Evolutionary conservation across 495 filamentous ascomycete genomes (phyloP).

Genomic region (Penicillium arizonense): DNA sequence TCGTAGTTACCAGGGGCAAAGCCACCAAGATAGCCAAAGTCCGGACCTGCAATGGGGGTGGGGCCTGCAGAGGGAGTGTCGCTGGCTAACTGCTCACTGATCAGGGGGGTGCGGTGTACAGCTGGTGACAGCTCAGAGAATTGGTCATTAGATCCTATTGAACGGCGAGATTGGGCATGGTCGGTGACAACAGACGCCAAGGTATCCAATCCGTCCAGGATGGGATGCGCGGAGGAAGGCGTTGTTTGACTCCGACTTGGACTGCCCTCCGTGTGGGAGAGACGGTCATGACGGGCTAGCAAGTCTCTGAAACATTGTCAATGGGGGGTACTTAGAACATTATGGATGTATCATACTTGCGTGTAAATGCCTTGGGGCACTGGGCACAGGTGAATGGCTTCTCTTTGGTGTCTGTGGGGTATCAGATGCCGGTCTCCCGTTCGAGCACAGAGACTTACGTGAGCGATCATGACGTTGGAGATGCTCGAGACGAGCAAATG

Average conservation of each 20-base stretch:
- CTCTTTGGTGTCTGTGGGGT: constrained; percentile 39
- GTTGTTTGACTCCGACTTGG: constrained; percentile 14
- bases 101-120: constrained; percentile 15
- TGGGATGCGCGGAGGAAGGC: constrained; percentile 20
- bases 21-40: constrained; percentile 29
- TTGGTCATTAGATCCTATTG: constrained; percentile 5
- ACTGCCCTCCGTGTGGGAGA: constrained; percentile 27
- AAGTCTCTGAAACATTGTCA: constrained; percentile 26
- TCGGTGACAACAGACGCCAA: constrained; percentile 35
- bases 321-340: background rate
- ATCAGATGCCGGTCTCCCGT: constrained; percentile 12
- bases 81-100: constrained; percentile 10
- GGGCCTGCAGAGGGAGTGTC: constrained; percentile 16
- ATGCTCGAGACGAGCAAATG: constrained; percentile 43
- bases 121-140: constrained; percentile 6
- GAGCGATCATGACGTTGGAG: constrained; percentile 44
- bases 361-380: constrained; percentile 42
- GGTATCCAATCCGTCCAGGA: constrained; percentile 31
- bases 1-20: constrained; percentile 22
- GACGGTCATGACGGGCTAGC: constrained; percentile 36
- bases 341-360: constrained; percentile 28
- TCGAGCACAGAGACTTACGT: constrained; percentile 24
- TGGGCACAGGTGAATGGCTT: constrained; percentile 38
- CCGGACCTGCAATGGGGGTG: constrained; percentile 16
- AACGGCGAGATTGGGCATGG: constrained; percentile 15